A percentile compares a stretch with the other conserved stretches of the same genome.
phyloP scores from a whole-genome alignment of 495 filamentous ascomycete species.

The Tuber calosporum region DNA sequence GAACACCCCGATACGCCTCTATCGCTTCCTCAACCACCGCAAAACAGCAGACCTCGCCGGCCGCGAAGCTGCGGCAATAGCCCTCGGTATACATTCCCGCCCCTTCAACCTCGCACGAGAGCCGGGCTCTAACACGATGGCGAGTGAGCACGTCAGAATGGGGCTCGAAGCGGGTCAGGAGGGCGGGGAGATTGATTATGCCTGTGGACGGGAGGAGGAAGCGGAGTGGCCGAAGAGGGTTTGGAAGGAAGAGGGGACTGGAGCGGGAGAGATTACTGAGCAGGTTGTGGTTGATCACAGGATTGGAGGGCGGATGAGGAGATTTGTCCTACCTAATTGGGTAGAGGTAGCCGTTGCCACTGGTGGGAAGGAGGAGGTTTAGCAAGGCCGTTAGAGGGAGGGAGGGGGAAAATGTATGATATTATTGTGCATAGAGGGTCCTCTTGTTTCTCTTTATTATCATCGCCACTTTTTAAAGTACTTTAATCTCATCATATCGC shows the following conservation, averaged over 20 bases:
- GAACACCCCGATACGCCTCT: slow-evolving; percentile 77
- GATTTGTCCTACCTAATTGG: slow-evolving; percentile 58
- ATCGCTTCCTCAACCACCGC: slow-evolving; percentile 83
- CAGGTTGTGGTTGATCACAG: slow-evolving; percentile 70
- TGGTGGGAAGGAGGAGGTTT: slow-evolving; percentile 25
- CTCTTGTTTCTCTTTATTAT: neutral
- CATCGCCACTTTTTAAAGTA: neutral
- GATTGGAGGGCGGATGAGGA: slow-evolving; percentile 72
- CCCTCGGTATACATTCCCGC: slow-evolving; percentile 54
- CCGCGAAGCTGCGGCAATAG: slow-evolving; percentile 77
- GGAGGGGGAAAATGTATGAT: neutral
- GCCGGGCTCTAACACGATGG: slow-evolving; percentile 26
- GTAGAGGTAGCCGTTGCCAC: slow-evolving; percentile 62
- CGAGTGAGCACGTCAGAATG: slow-evolving; percentile 37
- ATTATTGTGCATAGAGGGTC: neutral
- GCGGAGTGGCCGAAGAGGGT: slow-evolving; percentile 77
- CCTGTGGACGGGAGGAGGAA: slow-evolving; percentile 67
- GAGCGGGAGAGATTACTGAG: slow-evolving; percentile 59
- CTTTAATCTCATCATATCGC: neutral
- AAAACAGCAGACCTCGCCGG: slow-evolving; percentile 78
- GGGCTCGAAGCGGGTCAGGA: slow-evolving; percentile 30
- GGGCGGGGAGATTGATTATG: slow-evolving; percentile 60
- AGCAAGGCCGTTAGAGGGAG: neutral
- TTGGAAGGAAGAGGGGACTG: slow-evolving; percentile 49
- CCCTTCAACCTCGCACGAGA: slow-evolving; percentile 43